phyloP scores from a whole-genome alignment of 306 rosid genomes.

The Leucaena leucocephala region DNA sequence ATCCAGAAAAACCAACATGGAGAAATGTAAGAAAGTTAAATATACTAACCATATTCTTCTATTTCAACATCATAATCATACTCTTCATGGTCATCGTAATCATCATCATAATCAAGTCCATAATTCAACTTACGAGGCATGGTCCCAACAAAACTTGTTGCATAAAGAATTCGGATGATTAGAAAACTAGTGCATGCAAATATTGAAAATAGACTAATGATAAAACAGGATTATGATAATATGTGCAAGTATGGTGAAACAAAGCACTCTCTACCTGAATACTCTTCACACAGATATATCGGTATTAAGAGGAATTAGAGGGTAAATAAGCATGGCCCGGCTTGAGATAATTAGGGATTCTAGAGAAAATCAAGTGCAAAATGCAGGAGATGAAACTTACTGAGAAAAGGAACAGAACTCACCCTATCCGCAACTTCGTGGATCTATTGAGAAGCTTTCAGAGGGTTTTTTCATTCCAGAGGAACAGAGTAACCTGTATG shows the following conservation, averaged over 20 bases:
- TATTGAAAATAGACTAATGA: background rate
- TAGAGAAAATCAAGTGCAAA: background rate
- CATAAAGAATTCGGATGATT: slow-evolving; percentile 16
- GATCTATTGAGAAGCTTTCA: background rate
- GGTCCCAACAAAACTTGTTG: slow-evolving; percentile 32
- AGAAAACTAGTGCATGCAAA: background rate
- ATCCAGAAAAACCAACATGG: background rate
- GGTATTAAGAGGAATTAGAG: background rate
- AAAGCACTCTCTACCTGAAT: background rate
- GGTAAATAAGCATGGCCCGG: background rate
- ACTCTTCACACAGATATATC: slow-evolving; percentile 26
- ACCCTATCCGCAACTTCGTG: background rate
- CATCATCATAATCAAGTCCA: slow-evolving; percentile 60
- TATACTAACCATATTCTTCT: slow-evolving; percentile 62
- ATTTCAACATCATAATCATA: slow-evolving; percentile 44
- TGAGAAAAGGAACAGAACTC: background rate
- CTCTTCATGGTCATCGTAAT: background rate
- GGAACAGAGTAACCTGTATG: background rate
- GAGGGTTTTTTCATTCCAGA: background rate
- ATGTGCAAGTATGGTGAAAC: background rate
- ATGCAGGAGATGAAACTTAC: background rate
- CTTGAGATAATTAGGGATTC: background rate
- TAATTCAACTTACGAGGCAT: slow-evolving; percentile 87
- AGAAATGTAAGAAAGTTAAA: background rate
- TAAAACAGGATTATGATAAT: background rate